These are phyloP conservation scores for Oryza nivara DNA, from an alignment of 176 grass and related monocot species.

Conservation along the genomic window DNA sequence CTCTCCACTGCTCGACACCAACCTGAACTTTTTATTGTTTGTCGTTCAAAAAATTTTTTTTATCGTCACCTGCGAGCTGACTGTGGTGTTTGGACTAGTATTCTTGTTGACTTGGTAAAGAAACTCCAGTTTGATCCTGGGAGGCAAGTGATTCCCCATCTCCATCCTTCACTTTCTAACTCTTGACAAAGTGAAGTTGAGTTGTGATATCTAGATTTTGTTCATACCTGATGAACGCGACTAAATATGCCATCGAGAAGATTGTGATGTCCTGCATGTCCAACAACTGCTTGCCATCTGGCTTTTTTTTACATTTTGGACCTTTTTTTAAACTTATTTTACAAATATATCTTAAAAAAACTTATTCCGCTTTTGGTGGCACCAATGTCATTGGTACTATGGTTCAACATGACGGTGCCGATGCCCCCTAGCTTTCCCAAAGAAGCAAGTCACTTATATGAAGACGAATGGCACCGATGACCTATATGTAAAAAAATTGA, in stretches of 20 bases:
- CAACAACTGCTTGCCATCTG: not conserved
- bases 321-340: no score
- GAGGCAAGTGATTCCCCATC: not conserved
- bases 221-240: conserved; percentile 47
- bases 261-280: not conserved
- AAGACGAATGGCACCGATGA: no score
- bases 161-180: conserved; percentile 12
- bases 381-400: no score
- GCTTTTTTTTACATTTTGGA: no score
- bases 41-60: not conserved
- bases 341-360: no score
- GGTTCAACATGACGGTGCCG: no score
- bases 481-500: no score
- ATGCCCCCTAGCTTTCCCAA: no score
- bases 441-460: no score
- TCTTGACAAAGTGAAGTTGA: conserved; percentile 4
- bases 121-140: not conserved
- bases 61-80: not conserved
- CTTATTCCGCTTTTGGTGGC: no score
- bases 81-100: conserved; percentile 10
- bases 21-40: not conserved
- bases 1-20: not conserved
- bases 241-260: conserved; percentile 26
- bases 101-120: not conserved
- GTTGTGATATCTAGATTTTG: conserved; percentile 1